A percentile compares a stretch with the other conserved stretches of the same genome.
phyloP scores from a whole-genome alignment of 495 filamentous ascomycete genomes.

The Chaetomium tenue region DNA sequence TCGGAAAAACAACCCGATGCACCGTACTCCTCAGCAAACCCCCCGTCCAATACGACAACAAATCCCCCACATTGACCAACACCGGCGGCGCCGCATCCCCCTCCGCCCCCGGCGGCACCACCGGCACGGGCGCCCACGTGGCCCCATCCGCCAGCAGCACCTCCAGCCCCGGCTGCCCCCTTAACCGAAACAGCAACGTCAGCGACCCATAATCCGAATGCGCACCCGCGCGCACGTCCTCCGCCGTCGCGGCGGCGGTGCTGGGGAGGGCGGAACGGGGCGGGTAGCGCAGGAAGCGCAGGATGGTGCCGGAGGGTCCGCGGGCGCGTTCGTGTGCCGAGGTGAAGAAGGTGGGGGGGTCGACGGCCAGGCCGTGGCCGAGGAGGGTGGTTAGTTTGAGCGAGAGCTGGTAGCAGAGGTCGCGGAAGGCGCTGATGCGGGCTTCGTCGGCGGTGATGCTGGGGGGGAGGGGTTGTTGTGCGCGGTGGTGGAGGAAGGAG shows the following conservation, averaged over 20 bases:
- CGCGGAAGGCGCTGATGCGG: slow-evolving; percentile 62
- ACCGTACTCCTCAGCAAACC: slow-evolving; percentile 81
- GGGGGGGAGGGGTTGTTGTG: slow-evolving; percentile 76
- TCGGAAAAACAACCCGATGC: slow-evolving; percentile 81
- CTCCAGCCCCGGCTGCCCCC: slow-evolving; percentile 81
- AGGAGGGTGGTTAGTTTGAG: slow-evolving; percentile 69
- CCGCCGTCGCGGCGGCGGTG: slow-evolving; percentile 60
- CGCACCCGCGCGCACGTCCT: slow-evolving; percentile 72
- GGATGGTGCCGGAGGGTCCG: slow-evolving; percentile 67
- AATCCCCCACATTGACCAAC: slow-evolving; percentile 87
- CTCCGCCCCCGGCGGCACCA: slow-evolving; percentile 53
- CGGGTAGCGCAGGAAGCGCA: slow-evolving; percentile 82
- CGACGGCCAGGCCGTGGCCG: slow-evolving; percentile 61
- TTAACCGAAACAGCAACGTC: slow-evolving; percentile 82
- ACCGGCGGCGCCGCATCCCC: slow-evolving; percentile 67
- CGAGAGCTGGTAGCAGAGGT: slow-evolving; percentile 71
- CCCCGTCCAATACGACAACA: slow-evolving; percentile 88
- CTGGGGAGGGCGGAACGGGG: slow-evolving; percentile 42
- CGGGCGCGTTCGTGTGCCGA: slow-evolving; percentile 60
- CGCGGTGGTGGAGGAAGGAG: slow-evolving; percentile 66
- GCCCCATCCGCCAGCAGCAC: slow-evolving; percentile 60
- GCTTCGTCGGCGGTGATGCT: slow-evolving; percentile 59
- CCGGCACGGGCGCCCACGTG: slow-evolving; percentile 62
- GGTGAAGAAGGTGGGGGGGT: slow-evolving; percentile 64
- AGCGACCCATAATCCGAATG: slow-evolving; percentile 91